phyloP scores from a whole-genome alignment of 1,284 basidiomycete species.

The Leccinum subatratum region DNA sequence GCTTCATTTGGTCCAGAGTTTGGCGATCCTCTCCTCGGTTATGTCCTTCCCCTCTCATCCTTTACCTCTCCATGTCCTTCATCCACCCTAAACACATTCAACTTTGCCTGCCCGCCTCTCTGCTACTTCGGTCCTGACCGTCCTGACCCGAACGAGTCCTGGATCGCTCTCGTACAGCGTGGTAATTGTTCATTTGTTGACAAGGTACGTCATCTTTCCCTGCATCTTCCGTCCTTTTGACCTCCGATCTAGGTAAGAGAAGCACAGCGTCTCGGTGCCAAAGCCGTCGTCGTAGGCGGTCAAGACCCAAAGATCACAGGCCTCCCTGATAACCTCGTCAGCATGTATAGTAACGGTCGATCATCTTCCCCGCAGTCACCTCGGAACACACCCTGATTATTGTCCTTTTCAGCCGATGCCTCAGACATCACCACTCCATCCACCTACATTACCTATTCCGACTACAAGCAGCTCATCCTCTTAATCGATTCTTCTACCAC shows the following conservation, averaged over 20 bases:
- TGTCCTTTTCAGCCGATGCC: constrained; percentile 52
- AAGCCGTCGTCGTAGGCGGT: constrained; percentile 85
- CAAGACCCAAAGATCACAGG: constrained; percentile 61
- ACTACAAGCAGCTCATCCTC: constrained; percentile 55
- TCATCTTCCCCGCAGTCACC: constrained; percentile 18
- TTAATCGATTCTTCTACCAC: constrained; percentile 69
- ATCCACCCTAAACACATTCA: constrained; percentile 29
- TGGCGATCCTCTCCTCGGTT: constrained; percentile 63
- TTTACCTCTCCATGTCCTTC: constrained; percentile 54
- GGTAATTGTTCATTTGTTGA: constrained; percentile 84
- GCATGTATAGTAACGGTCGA: constrained; percentile 83
- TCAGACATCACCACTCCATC: constrained; percentile 69
- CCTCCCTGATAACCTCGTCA: constrained; percentile 74
- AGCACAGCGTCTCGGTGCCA: constrained; percentile 79
- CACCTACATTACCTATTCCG: constrained; percentile 70
- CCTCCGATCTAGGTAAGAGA: constrained; percentile 44
- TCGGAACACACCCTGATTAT: constrained; percentile 6
- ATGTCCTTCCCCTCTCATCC: constrained; percentile 71
- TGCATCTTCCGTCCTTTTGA: neutral
- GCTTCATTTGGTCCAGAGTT: constrained; percentile 75
- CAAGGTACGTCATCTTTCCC: constrained; percentile 47
- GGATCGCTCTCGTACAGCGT: constrained; percentile 83
- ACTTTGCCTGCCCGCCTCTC: constrained; percentile 62
- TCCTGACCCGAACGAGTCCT: constrained; percentile 59
- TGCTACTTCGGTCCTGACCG: constrained; percentile 50